Base-by-base conservation (phyloP, 306 rosid species). In the Quercus parvula region DNA sequence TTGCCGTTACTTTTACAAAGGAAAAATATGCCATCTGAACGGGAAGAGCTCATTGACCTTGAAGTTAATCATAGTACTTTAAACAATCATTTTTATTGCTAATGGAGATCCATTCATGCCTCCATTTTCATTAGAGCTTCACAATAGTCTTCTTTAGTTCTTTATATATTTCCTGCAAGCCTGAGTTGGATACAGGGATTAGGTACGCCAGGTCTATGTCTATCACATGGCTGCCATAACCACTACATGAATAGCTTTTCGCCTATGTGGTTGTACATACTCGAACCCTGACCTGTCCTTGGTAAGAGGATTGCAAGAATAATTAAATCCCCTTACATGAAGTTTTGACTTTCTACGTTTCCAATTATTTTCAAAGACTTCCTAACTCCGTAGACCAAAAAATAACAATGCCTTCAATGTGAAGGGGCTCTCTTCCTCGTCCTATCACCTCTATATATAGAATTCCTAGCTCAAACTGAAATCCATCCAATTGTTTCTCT, bases 161-260 rank as follows among this genome's bases (percentile, higher is more conserved):
- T 10, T 24, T 61, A 24, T 61, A 24, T 25, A 25, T 61, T 4
- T 67, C 76, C 30, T 75, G 83, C 75, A 76, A 56, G 78, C 33
- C 55, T 72, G 86, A 31, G 62, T 67, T 81, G 77, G 56, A 75
- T 75, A 19, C 62, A 20, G 41, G 84, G 80, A 77, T 84, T 84
- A 84, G 88, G 83, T 81, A 81, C 74, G 76, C 57, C 75, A 67
- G 41, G 70, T 71, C 71, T 58, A 24, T 41, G 19, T 56, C 70
- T 74, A 61, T 57, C 75, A 73, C 78, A 58, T 69, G 78, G 58
- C 57, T 41, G 71, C 82, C 83, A 85, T 75, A 75, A 80, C 58
- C 78, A 84, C 81, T 71, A 44, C 59, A 56, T 28, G 6, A 33
- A 17, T 57, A 57, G 51, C 62, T 56, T 54, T 56, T 58, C 30